These are phyloP conservation scores for Phycomyces nitens DNA, from an alignment of 192 early-diverging fungal species.

Conservation along the genomic window DNA sequence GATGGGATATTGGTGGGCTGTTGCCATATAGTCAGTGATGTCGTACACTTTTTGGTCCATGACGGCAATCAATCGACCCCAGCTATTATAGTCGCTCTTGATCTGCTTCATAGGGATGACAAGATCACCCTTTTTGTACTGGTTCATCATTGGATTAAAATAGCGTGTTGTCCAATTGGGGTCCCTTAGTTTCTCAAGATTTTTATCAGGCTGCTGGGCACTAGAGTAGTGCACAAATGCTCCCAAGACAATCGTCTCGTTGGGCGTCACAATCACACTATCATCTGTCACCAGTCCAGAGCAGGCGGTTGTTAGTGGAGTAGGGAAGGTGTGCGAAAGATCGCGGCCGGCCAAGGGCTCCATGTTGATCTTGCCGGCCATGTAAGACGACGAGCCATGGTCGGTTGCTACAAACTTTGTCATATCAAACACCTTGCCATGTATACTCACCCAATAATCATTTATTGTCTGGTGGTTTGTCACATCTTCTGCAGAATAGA, in stretches of 20 bases:
- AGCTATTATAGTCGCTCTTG: constrained; percentile 34
- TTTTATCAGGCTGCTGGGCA: constrained; percentile 36
- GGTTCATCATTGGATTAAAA: constrained; percentile 47
- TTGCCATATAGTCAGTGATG: constrained; percentile 57
- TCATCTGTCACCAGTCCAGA: constrained; percentile 42
- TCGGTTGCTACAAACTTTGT: constrained; percentile 58
- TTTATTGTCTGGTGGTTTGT: constrained; percentile 52
- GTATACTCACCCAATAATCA: constrained; percentile 63
- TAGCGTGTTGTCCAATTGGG: constrained; percentile 49
- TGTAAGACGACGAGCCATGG: constrained; percentile 48
- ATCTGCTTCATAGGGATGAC: constrained; percentile 53
- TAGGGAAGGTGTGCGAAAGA: constrained; percentile 61
- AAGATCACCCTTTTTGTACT: constrained; percentile 54
- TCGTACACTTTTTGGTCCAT: constrained; percentile 66
- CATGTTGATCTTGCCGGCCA: constrained; percentile 39
- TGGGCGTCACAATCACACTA: constrained; percentile 28
- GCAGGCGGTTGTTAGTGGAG: constrained; percentile 54
- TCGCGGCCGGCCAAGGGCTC: constrained; percentile 60
- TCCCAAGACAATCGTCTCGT: constrained; percentile 22
- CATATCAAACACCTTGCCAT: constrained; percentile 67
- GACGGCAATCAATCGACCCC: constrained; percentile 49
- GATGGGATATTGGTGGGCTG: constrained; percentile 40
- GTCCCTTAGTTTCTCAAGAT: constrained; percentile 31
- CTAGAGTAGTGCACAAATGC: constrained; percentile 34
- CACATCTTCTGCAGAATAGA: constrained; percentile 58